Evolutionary conservation across 139 green algal genomes (phyloP).

Genomic region (Yamagishiella unicocca): DNA sequence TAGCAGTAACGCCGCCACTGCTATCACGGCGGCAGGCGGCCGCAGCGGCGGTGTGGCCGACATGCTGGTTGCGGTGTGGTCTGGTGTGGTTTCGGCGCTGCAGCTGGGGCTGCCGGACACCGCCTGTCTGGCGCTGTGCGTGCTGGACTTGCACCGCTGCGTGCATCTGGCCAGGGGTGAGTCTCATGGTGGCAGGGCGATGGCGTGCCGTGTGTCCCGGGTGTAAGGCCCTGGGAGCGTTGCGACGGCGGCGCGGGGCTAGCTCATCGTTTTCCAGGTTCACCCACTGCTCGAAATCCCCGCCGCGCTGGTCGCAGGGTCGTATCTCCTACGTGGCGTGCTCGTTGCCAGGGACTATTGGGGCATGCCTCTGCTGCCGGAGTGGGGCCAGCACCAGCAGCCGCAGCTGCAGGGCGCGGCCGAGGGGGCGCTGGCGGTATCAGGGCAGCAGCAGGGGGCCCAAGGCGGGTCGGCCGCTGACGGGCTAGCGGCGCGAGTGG

Average conservation of each 20-base stretch:
- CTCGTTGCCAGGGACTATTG: not conserved
- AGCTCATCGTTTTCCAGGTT: no score
- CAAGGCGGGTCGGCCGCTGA: not conserved
- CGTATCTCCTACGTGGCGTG: not conserved
- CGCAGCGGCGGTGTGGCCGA: not conserved
- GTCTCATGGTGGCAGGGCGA: no score
- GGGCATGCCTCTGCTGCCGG: slow-evolving; percentile 14
- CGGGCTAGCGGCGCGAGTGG: not conserved
- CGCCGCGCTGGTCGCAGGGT: not conserved
- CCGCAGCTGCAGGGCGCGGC: no score
- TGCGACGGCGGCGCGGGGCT: no score
- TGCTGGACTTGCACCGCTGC: not conserved
- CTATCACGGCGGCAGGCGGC: not conserved
- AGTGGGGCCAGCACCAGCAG: not conserved
- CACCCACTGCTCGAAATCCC: no score
- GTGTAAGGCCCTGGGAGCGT: no score
- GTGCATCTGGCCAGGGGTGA: slow-evolving; percentile 13
- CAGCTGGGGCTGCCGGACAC: not conserved
- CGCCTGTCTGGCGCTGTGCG: slow-evolving; percentile 18
- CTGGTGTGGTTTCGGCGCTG: not conserved
- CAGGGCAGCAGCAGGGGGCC: not conserved
- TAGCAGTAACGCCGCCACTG: no score
- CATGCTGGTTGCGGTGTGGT: not conserved
- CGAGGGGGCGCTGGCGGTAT: not conserved
- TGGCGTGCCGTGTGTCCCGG: no score